Evolutionary conservation across 176 grass and related monocot species (phyloP).

Genomic region (Zea mays): DNA sequence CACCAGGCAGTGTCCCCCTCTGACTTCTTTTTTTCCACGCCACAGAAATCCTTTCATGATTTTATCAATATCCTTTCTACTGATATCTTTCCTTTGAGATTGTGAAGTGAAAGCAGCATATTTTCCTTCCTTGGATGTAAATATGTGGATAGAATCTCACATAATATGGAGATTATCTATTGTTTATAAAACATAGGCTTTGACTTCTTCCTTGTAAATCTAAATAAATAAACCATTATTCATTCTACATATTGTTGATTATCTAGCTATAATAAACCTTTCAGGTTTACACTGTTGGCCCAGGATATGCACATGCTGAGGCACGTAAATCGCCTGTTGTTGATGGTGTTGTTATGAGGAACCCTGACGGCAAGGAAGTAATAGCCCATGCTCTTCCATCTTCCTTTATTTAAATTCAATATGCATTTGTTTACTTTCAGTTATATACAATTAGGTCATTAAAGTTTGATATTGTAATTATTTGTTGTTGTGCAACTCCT

Average conservation of each 20-base stretch:
- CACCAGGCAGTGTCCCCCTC: no score
- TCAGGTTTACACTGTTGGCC: conserved; percentile 97
- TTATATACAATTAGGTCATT: background rate
- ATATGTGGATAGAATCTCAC: conserved; percentile 5
- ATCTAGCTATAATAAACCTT: conserved; percentile 30
- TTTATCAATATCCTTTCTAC: no score
- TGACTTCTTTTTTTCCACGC: no score
- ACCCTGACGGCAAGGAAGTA: conserved; percentile 97
- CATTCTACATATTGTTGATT: conserved; percentile 24
- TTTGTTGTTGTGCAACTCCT: background rate
- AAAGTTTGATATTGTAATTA: conserved; percentile 5
- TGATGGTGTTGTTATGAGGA: conserved; percentile 99
- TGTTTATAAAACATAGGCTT: conserved; percentile 5
- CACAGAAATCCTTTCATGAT: no score
- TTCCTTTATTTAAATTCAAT: conserved; percentile 27
- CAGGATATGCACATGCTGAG: conserved; percentile 98
- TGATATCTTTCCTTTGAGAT: conserved; percentile 17
- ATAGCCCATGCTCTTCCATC: conserved; percentile 19
- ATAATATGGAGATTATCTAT: background rate
- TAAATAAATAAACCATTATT: background rate
- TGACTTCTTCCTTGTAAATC: conserved; percentile 12
- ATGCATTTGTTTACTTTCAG: conserved; percentile 3
- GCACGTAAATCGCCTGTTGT: conserved; percentile 98
- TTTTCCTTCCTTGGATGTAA: background rate
- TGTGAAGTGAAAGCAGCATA: background rate